phyloP scores from a whole-genome alignment of 306 rosid species.

The Albizia julibrissin region DNA sequence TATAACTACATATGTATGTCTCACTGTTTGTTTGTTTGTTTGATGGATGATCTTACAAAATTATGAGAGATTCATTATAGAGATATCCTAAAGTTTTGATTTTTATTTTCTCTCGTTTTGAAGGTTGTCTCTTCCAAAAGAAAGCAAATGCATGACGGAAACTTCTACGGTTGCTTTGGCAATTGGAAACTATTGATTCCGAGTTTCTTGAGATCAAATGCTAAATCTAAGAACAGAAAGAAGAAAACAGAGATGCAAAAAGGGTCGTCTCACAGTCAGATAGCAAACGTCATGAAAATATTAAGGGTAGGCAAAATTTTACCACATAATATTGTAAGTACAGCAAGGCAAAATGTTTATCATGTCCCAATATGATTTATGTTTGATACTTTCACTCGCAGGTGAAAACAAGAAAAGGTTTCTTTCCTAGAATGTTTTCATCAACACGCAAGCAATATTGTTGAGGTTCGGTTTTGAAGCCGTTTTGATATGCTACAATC shows the following conservation, averaged over 20 bases:
- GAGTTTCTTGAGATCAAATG: conserved; percentile 39
- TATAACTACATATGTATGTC: background rate
- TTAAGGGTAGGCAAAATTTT: conserved; percentile 31
- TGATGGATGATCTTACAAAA: background rate
- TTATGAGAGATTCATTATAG: background rate
- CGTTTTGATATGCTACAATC: conserved; percentile 11
- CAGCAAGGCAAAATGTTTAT: background rate
- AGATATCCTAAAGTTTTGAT: background rate
- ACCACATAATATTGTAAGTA: background rate
- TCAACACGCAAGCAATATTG: conserved; percentile 18
- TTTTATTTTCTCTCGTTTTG: background rate
- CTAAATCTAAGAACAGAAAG: conserved; percentile 31
- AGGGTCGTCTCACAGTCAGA: conserved; percentile 4
- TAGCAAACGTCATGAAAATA: conserved; percentile 13
- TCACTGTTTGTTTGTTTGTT: background rate
- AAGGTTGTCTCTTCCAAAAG: conserved; percentile 39
- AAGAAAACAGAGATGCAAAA: conserved; percentile 33
- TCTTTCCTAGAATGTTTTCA: conserved; percentile 13
- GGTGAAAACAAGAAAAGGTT: conserved; percentile 38
- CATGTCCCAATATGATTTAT: background rate
- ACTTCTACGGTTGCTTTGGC: conserved; percentile 44
- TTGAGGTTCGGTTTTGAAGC: conserved; percentile 19
- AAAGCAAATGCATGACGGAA: conserved; percentile 33
- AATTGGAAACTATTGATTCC: conserved; percentile 50
- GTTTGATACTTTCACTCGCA: conserved; percentile 23